Evolutionary conservation across 2,329 filamentous ascomycete species (phyloP), one percentile per base, ranked within the genome.

Genomic region (Pseudogymnoascus sp.): DNA sequence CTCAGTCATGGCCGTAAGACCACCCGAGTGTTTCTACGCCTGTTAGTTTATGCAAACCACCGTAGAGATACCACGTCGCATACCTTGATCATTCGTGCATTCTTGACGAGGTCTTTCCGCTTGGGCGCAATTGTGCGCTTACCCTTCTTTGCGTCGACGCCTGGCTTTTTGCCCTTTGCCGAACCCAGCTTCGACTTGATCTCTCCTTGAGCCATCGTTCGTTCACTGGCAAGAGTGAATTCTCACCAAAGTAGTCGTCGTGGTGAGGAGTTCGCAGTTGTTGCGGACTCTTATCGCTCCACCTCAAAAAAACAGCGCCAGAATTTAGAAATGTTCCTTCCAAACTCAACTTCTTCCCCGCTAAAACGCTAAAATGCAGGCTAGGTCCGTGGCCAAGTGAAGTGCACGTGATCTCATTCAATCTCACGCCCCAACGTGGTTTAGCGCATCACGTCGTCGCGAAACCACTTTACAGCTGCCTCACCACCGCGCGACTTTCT

Each of bases 1-100:
- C 71, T 91, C 88, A n/a, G 88, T 90, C 76, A 84, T 79, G 0
- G 81, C 82, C 3, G 82, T 82, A 42, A 90, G 75, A 0, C 86
- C 86, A 0, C 83, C 78, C 0, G 84, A 81, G 66, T 84, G 79
- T 81, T 89, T 88, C 82, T 82, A 63, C 63, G 18, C 34, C 46
- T n/a, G 28, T 38, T 36, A 67, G 36, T 16, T 40, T 37, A 63
- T 46, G 53, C 18, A 62, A 10, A 31, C 10, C 3, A 18, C 6
- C n/a, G 50, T 56, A 59, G 12, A 23, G 14, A 60, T 23, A 60
- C 7, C 23, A 31, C 12, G 62, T 40, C 7, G 67, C 68, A 25
- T 67, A 84, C 82, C 78, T 87, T 89, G 61, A 82, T 84, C 72
- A 89, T 79, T 70, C 85, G 85, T 67, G 84, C 78, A 71, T 86